phyloP scores from a whole-genome alignment of 352 stramenopile species.

The Discostella stelligera region DNA sequence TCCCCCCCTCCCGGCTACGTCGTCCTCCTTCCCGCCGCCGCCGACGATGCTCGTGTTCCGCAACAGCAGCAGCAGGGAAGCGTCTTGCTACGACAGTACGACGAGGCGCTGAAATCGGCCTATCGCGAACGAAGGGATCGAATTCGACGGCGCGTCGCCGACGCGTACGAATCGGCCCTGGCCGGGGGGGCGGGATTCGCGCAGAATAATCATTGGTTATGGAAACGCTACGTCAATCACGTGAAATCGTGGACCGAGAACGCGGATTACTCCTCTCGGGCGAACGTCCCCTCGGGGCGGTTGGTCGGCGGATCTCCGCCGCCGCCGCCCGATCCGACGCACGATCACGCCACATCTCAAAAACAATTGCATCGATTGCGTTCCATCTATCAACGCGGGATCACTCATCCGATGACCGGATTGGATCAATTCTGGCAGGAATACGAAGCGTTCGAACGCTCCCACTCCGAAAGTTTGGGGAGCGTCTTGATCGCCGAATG shows the following conservation, averaged over 20 bases:
- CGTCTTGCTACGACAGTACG: constrained; percentile 39
- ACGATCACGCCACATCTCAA: constrained; percentile 42
- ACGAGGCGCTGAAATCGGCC: constrained; percentile 21
- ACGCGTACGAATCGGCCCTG: constrained; percentile 68
- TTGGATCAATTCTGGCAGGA: constrained; percentile 79
- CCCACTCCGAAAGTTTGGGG: constrained; percentile 66
- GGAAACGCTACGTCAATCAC: constrained; percentile 70
- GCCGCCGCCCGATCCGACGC: constrained; percentile 27
- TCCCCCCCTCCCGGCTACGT: constrained; percentile 34
- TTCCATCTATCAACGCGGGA: constrained; percentile 66
- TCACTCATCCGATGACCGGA: constrained; percentile 74
- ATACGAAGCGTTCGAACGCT: constrained; percentile 75
- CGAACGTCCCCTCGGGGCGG: too few species aligned
- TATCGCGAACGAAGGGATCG: constrained; percentile 32
- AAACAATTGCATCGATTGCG: constrained; percentile 67
- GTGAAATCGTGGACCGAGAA: constrained; percentile 51
- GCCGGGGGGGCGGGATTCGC: constrained; percentile 52
- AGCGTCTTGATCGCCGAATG: constrained; percentile 68
- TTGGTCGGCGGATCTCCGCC: not conserved
- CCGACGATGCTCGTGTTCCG: too few species aligned
- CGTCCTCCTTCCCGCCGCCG: too few species aligned
- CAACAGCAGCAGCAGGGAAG: constrained; percentile 11
- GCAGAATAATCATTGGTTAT: constrained; percentile 73
- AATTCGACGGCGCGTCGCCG: constrained; percentile 33
- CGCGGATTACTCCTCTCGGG: constrained; percentile 6